Base-by-base conservation (phyloP, 805 yeast genomes). In the Saturnispora silvae region DNA sequence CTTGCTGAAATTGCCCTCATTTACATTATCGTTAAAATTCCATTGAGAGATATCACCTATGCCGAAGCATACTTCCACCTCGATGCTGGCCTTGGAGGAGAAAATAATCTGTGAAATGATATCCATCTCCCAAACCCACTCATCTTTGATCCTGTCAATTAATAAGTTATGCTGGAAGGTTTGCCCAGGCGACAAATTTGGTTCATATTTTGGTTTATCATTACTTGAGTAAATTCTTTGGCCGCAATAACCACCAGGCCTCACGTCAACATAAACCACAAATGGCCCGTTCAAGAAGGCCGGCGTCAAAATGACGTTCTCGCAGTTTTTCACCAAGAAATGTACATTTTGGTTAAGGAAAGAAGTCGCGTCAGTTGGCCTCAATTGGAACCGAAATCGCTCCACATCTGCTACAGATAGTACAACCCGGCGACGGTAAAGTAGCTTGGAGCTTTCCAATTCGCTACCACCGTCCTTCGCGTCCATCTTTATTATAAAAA, bases 271-370 rank as follows among this genome's bases (percentile, higher is more conserved):
- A 50, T 92, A 92, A 5, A 92, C 59, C 2, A 83, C 66, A 52
- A 76, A 89, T 0, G 98, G 98, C 0, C 97, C 98, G 1, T 87
- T 78, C 31, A 92, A 57, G 49, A 78, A 84, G 1, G 95, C 81
- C 0, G 96, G 94, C 20, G 94, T 59, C 46, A 84, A 54, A 1
- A 92, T 68, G 3, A 82, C 60, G 45, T 74, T 71, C 54, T 86
- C 96, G 3, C 60, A 63, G 57, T 87, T 87, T 49, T 72, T 75
- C 27, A 87, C 70, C 37, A 72, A 69, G 17, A 81, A 56, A 68
- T 71, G 77, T 1, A 74, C 42, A 1, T 54, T n/a, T 6, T 38
- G 19, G 4, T 43, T 45, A 5, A 36, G 42, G 9, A 23, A 25
- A 5, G 8, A 14, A 4, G 38, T 38, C 10, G 40, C 37, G 3